Conservation (phyloP, 2,329 filamentous ascomycete genomes). For the Aureobasidium sp. region DNA sequence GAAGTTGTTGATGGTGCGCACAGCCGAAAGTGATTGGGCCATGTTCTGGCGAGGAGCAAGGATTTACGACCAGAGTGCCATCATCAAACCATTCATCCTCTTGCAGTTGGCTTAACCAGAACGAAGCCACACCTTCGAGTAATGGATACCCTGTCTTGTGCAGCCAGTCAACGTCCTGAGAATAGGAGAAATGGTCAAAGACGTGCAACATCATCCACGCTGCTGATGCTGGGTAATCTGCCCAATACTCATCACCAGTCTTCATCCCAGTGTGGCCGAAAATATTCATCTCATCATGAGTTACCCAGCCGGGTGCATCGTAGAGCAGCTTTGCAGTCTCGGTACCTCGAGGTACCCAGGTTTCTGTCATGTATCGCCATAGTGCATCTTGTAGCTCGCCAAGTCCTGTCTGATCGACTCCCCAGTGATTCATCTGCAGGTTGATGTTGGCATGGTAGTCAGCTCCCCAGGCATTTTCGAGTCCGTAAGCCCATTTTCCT, state of each 20-base stretch:
- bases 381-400: constrained; percentile 38
- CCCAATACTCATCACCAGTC: constrained; percentile 34
- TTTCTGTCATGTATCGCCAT: constrained; percentile 47
- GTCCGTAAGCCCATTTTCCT: constrained; percentile 45
- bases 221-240: constrained; percentile 39
- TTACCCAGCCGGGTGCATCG: constrained; percentile 47
- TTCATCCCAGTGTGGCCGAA: constrained; percentile 50
- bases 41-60: constrained; percentile 52
- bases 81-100: constrained; percentile 44
- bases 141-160: constrained; percentile 43
- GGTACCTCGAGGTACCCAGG: constrained; percentile 45
- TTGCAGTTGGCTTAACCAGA: constrained; percentile 49
- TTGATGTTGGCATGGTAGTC: constrained; percentile 55
- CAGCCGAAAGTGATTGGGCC: constrained; percentile 45
- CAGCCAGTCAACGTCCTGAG: constrained; percentile 40
- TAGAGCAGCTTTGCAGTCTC: constrained; percentile 49
- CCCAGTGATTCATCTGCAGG: constrained; percentile 55
- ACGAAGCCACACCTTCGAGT: constrained; percentile 46
- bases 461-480: constrained; percentile 42
- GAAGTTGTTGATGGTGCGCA: constrained; percentile 46
- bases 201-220: constrained; percentile 56
- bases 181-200: constrained; percentile 50
- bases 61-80: constrained; percentile 47
- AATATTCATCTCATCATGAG: constrained; percentile 51
- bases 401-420: constrained; percentile 45